These are phyloP conservation scores for Alternaria gansuensis DNA, from an alignment of 2,329 filamentous ascomycete species.

Conservation along the genomic window DNA sequence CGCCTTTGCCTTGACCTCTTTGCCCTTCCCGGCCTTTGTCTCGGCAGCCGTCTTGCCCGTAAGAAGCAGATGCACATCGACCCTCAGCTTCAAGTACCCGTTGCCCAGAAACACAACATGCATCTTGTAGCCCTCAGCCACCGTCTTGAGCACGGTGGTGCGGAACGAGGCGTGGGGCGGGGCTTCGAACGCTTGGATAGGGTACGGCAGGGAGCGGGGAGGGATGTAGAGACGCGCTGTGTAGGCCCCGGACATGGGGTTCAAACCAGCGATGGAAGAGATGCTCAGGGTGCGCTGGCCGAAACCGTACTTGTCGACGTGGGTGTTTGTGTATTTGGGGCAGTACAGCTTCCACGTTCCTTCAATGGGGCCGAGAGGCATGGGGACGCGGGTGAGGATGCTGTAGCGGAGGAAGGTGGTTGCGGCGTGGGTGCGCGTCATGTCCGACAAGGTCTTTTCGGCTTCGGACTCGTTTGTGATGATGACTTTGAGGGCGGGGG, in stretches of 20 bases:
- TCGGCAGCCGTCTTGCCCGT: constrained; percentile 32
- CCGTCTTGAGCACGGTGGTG: constrained; percentile 30
- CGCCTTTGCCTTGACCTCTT: constrained; percentile 28
- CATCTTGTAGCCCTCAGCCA: constrained; percentile 36
- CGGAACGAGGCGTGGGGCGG: constrained; percentile 46
- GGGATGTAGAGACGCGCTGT: constrained; percentile 41
- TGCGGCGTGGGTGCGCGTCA: constrained; percentile 12
- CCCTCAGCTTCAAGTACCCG: constrained; percentile 39
- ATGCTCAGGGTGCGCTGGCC: constrained; percentile 41
- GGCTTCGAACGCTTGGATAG: constrained; percentile 26
- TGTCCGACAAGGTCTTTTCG: constrained; percentile 14
- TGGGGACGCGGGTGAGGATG: constrained; percentile 33
- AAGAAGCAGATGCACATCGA: constrained; percentile 42
- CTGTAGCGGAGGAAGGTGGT: constrained; percentile 32
- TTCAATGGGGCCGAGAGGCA: constrained; percentile 37
- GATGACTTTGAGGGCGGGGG: constrained; percentile 8
- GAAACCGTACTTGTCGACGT: constrained; percentile 43
- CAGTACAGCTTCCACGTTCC: constrained; percentile 44
- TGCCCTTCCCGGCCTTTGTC: constrained; percentile 30
- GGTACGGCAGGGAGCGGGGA: constrained; percentile 39
- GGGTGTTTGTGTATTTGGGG: constrained; percentile 33
- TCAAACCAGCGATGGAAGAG: constrained; percentile 28
- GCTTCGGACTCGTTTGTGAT: constrained; percentile 8
- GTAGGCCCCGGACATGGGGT: constrained; percentile 34
- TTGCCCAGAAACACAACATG: constrained; percentile 43